Base-by-base conservation (phyloP, 768 basidiomycete species). In the Coprinopsis marcescibilis region DNA sequence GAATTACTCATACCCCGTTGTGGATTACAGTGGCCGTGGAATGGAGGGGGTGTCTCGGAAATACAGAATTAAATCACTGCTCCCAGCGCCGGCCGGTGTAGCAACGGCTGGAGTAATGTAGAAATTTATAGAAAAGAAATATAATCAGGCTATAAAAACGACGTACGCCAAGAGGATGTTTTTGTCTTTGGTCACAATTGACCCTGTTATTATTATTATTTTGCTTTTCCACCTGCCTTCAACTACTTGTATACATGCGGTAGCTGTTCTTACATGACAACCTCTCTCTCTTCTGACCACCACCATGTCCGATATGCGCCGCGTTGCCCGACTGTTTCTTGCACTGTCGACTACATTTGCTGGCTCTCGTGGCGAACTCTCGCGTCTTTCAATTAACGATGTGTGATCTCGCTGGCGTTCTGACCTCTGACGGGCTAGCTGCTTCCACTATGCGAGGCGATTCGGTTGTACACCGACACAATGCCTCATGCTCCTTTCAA, bases 181-280 rank as follows among this genome's bases (percentile, higher is more conserved):
- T 23, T 39, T 52, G 42, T 48, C 32, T 52, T 49, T 46, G 44
- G 35, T 26, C 15, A 20, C 24, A 24, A 30, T 33, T 20, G 30
- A 6, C 33, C 32, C 19, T 36, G 7, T 36, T n/a, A 8, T 32
- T 32, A 32, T 8, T 8, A n/a, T 32, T 32, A 8, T 8, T n/a
- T 8, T 32, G 30, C 30, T n/a, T 32, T 32, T 8, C 30, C 30
- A 8, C n/a, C n/a, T 32, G n/a, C 30, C 30, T 32, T 32, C 30
- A 32, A 32, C 30, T 8, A 32, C n/a, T 21, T 40, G 19, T 17
- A 36, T 36, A 36, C 10, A 10, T 10, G 35, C 35, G 35, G 7
- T 36, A 17, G 17, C 35, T 19, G 8, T 8, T 8, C 35, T 17
- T 8, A 8, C 12, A 17, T 11, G 7, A 19, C 15, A 7, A 8